Conservation (phyloP, 192 early-diverging fungal genomes). For the Borealophlyctis nickersoniae region DNA sequence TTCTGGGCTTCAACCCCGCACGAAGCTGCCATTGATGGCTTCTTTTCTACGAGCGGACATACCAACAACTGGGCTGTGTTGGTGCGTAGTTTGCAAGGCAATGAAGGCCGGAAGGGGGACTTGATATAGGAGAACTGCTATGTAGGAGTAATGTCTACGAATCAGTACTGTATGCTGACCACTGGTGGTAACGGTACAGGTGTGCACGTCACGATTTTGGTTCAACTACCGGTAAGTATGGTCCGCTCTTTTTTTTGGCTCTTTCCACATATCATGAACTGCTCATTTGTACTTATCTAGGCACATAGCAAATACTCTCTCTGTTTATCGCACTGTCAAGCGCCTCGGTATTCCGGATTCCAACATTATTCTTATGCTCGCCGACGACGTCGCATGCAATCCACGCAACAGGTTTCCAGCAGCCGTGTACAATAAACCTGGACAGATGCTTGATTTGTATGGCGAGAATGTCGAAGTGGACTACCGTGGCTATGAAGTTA, state of each 20-base stretch:
- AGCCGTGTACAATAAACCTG: slow-evolving; percentile 90
- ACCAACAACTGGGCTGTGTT: slow-evolving; percentile 99
- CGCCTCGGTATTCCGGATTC: slow-evolving; percentile 97
- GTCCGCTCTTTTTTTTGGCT: no score
- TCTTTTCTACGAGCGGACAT: slow-evolving; percentile 49
- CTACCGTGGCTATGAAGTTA: slow-evolving; percentile 98
- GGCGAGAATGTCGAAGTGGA: slow-evolving; percentile 98
- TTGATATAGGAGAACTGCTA: no score
- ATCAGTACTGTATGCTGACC: no score
- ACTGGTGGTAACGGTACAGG: no score
- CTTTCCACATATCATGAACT: no score
- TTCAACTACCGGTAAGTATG: slow-evolving; percentile 82
- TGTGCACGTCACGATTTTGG: slow-evolving; percentile 98
- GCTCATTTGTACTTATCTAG: slow-evolving; percentile 8
- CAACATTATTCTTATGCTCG: slow-evolving; percentile 98
- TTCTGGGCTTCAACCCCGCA: no score
- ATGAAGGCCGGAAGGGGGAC: no score
- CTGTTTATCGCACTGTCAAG: slow-evolving; percentile 98
- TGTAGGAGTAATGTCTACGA: no score
- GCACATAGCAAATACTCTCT: slow-evolving; percentile 97
- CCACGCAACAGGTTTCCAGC: slow-evolving; percentile 88
- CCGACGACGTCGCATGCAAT: slow-evolving; percentile 99
- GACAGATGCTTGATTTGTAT: slow-evolving; percentile 80
- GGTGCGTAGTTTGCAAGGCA: slow-evolving; percentile 59
- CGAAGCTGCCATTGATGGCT: slow-evolving; percentile 37